Percentiles rank a stretch among this genome's conserved stretches.
Conservation (phyloP, 2,329 filamentous ascomycete genomes). For the Stemphylium beticola region DNA sequence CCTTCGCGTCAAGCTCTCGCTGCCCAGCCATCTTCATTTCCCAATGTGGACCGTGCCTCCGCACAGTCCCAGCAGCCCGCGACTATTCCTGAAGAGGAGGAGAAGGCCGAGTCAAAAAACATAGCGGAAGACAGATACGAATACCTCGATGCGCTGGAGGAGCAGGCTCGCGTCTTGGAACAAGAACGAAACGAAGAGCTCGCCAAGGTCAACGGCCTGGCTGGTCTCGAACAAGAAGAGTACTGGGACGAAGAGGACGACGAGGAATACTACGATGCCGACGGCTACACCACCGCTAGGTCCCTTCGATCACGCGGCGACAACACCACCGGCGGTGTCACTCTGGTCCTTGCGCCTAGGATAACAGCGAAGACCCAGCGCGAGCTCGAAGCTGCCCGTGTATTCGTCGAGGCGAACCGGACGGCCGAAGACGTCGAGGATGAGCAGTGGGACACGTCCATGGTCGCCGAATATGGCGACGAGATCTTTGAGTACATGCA, state of each 20-base stretch:
- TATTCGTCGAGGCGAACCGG: slow-evolving; percentile 69
- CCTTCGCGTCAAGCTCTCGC: slow-evolving; percentile 30
- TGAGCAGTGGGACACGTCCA: slow-evolving; percentile 90
- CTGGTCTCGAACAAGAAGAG: slow-evolving; percentile 65
- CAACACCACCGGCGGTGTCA: slow-evolving; percentile 70
- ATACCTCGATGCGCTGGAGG: slow-evolving; percentile 48
- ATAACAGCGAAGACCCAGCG: slow-evolving; percentile 71
- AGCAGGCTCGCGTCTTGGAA: slow-evolving; percentile 45
- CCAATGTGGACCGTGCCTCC: slow-evolving; percentile 28
- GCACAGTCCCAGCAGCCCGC: slow-evolving; percentile 22
- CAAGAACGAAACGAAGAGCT: slow-evolving; percentile 47
- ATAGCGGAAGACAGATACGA: slow-evolving; percentile 40
- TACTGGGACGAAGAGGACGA: slow-evolving; percentile 77
- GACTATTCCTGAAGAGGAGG: slow-evolving; percentile 23
- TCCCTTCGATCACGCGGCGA: slow-evolving; percentile 79
- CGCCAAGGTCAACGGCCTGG: slow-evolving; percentile 31
- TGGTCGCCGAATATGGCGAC: slow-evolving; percentile 96
- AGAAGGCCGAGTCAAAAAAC: slow-evolving; percentile 20
- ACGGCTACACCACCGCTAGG: slow-evolving; percentile 75
- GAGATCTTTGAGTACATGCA: slow-evolving; percentile 96
- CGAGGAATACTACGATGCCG: slow-evolving; percentile 75
- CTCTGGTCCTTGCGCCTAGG: slow-evolving; percentile 73
- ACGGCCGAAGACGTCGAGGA: slow-evolving; percentile 81
- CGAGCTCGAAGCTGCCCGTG: slow-evolving; percentile 73
- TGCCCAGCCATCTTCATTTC: slow-evolving; percentile 32